Conservation (phyloP, 108 stramenopile genomes). For the Skeletonema marinoi region DNA sequence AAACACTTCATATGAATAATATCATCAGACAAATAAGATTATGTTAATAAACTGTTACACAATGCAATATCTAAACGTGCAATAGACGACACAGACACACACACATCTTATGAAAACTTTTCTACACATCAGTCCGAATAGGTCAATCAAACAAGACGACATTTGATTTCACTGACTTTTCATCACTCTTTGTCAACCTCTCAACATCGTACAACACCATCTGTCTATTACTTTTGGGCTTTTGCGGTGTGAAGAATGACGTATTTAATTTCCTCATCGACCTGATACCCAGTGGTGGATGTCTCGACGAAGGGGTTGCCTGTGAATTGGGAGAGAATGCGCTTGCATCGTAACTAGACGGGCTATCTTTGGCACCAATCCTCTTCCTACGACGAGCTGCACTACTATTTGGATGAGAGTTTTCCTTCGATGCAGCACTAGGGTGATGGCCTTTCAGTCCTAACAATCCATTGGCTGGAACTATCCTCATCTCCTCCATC, state of each 20-base stretch:
- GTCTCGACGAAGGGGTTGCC: conserved; percentile 15
- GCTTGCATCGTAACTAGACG: neutral
- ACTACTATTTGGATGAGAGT: conserved; percentile 21
- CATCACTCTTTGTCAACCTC: conserved; percentile 9
- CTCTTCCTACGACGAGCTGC: neutral
- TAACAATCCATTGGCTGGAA: conserved; percentile 17
- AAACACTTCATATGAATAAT: neutral
- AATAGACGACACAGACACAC: neutral
- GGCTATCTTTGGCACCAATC: neutral
- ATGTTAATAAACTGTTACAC: neutral
- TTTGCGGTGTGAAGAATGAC: conserved; percentile 25
- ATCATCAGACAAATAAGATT: neutral
- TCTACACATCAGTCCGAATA: neutral
- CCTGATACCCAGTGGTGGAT: conserved; percentile 26
- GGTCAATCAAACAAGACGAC: neutral
- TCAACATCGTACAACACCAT: conserved; percentile 16
- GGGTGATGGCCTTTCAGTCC: conserved; percentile 40
- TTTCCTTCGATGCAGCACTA: conserved; percentile 12
- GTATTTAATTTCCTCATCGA: conserved; percentile 23
- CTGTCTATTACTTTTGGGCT: conserved; percentile 17
- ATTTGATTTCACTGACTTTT: neutral
- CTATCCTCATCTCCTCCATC: conserved; percentile 14
- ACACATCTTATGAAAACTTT: neutral
- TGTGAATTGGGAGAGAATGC: neutral
- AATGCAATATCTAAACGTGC: neutral